Percentiles rank a stretch among this genome's conserved stretches.
phyloP scores from a whole-genome alignment of 805 yeast genomes.

The Myxozyma udenii region DNA sequence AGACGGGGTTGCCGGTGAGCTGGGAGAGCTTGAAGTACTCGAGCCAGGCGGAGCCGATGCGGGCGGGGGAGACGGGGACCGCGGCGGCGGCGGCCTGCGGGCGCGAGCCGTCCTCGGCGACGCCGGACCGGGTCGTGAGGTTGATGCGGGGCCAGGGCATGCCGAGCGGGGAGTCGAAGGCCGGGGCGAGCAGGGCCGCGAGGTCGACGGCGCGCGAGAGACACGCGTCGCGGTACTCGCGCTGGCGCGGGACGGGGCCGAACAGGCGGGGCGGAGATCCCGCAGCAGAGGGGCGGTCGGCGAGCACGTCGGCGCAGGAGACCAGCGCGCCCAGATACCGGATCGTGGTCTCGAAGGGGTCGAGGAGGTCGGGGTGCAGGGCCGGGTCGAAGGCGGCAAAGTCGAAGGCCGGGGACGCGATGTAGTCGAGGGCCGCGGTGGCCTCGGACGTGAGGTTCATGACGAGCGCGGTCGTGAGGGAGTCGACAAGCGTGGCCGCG shows the following conservation, averaged over 20 bases:
- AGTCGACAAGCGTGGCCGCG: conserved; percentile 46
- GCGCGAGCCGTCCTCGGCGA: conserved; percentile 4
- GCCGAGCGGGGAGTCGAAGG: conserved; percentile 51
- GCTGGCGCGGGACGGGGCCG: conserved; percentile 22
- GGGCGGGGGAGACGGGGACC: conserved; percentile 16
- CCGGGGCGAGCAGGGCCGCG: conserved; percentile 44
- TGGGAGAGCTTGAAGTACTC: conserved; percentile 47
- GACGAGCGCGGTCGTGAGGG: conserved; percentile 45
- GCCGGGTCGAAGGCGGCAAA: conserved; percentile 37
- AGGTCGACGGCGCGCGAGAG: conserved; percentile 40
- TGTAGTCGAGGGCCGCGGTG: conserved; percentile 36
- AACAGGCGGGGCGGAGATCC: conserved; percentile 21
- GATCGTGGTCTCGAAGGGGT: conserved; percentile 44
- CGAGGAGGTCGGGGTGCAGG: conserved; percentile 36
- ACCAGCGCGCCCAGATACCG: conserved; percentile 46
- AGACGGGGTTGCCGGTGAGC: conserved; percentile 43
- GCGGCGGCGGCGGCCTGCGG: conserved; percentile 1
- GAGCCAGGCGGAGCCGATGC: conserved; percentile 31
- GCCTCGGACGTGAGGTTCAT: conserved; percentile 40
- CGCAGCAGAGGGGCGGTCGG: conserved; percentile 22
- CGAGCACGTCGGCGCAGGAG: conserved; percentile 46
- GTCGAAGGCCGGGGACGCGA: conserved; percentile 36
- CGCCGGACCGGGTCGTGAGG: conserved; percentile 11
- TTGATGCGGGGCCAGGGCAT: conserved; percentile 40
- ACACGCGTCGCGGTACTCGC: conserved; percentile 24